Evolutionary conservation across 768 basidiomycete genomes (phyloP).

Genomic region (Mycena olivaceomarginata): DNA sequence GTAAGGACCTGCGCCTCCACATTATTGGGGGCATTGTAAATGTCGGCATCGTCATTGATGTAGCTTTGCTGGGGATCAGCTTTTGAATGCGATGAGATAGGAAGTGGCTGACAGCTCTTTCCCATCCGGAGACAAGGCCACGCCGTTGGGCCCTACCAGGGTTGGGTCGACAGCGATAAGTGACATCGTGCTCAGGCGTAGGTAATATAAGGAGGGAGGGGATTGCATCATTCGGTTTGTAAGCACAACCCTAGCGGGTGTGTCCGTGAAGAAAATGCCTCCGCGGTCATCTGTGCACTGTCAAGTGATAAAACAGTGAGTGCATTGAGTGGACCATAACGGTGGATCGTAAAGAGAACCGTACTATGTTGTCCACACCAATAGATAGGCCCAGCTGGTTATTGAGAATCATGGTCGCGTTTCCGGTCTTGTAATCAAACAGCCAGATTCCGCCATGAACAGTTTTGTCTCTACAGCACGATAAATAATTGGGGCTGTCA

Average conservation of each 20-base stretch:
- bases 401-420: constrained; percentile 30
- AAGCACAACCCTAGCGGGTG: constrained; percentile 20
- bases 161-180: constrained; percentile 32
- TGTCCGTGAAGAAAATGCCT: constrained; percentile 31
- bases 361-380: constrained; percentile 22
- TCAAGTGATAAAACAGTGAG: not conserved
- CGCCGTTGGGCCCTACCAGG: constrained; percentile 26
- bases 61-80: not conserved
- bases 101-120: constrained; percentile 21
- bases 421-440: constrained; percentile 23
- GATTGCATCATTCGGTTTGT: constrained; percentile 31
- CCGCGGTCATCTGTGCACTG: constrained; percentile 27
- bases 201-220: constrained; percentile 15
- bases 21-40: constrained; percentile 1
- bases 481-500: too few relatives aligned
- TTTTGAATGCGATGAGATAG: not conserved
- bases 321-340: too few relatives aligned
- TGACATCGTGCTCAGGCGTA: constrained; percentile 34
- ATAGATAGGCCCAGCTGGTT: constrained; percentile 32
- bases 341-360: not conserved
- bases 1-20: constrained; percentile 22
- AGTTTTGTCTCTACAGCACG: not conserved
- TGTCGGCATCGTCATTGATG: constrained; percentile 30
- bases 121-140: constrained; percentile 28
- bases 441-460: constrained; percentile 26